Evolutionary conservation across 306 rosid genomes (phyloP), one percentile per base, ranked within the genome.

Genomic region (Acacia confusa): DNA sequence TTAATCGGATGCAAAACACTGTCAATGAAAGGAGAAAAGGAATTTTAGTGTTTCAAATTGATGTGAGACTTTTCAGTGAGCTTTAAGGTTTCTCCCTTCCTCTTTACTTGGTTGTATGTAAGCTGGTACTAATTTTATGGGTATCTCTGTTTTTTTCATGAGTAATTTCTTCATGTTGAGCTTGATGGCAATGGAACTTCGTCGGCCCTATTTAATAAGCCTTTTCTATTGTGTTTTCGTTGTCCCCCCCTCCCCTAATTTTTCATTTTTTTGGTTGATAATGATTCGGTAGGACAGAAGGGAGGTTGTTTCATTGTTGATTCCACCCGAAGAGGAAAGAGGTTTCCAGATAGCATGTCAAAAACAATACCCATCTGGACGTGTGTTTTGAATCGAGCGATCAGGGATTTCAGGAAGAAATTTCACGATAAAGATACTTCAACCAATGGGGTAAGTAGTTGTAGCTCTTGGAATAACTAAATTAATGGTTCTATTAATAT

Each of bases 271-370:
- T 55, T 27, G 52, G 74, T 15, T 10, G 50, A 72, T 81, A 55
- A 53, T 80, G 85, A 45, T 69, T 90, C 84, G 92, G 84, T 91
- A 91, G 97, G 95, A 70, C 92, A 90, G 92, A 91, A 85, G 72
- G 91, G 95, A 16, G 99, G 99, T 48, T 93, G 97, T 75, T 82
- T 95, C 28, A 81, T 95, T 22, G 95, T 91, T 83, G 99, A 95
- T 90, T 91, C 99, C 52, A 95, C 99, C 43, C 84, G 97, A 25
- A 88, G 81, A 86, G 99, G 99, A 85, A 95, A 93, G 85, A 86
- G 94, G 43, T 95, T 93, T 83, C 99, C 99, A 17, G 97, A 95
- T 47, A 95, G 99, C 87, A 90, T 95, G 99, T 95, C 99, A 6
- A 95, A 93, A 86, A 93, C 99, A 3, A 90, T 95, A 71, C 98